Evolutionary conservation across 1,284 basidiomycete genomes (phyloP), one percentile per base, ranked within the genome.

Genomic region (Caloboletus firmus): DNA sequence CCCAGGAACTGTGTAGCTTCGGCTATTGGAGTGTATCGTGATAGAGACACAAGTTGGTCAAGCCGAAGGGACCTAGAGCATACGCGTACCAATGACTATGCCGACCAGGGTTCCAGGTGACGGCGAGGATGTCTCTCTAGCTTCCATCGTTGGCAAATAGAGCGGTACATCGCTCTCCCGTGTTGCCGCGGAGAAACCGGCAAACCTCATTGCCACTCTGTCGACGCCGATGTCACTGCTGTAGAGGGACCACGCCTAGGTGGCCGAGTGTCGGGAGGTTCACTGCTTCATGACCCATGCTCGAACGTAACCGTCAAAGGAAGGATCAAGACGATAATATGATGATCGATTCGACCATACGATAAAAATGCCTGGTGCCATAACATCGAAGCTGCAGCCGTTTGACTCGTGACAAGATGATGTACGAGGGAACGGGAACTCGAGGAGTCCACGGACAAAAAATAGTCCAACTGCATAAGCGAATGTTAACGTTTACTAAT

Each of bases 61-160:
- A 24, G 24, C 24, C 24, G 24, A 24, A 24, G 24, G 24, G 24
- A 24, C 24, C 3, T 24, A 24, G 24, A 24, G 24, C 24, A 24
- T 5, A 24, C 24, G 24, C 24, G 24, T 24, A 5, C 24, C 24
- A 24, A 24, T 24, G 5, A 5, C 24, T 24, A 24, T 24, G 24
- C 24, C 24, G 24, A 24, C 24, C 24, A 24, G n/a, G n/a, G n/a
- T n/a, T n/a, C n/a, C n/a, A n/a, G 24, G 24, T 5, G 24, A 24
- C 3, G 3, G 24, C 24, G 24, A 24, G 24, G 24, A 24, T 24
- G 24, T n/a, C 24, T 24, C 24, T 24, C 18, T 81, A 84, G 66
- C 74, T 76, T 3, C 76, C 76, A 49, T 81, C 74, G 2, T 73
- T 69, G 22, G 76, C 63, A 55, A 83, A 72, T n/a, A n/a, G n/a